A percentile compares a stretch with the other conserved stretches of the same genome.
Conservation (phyloP, 2,329 filamentous ascomycete species). For the Hypoxylon sp. region DNA sequence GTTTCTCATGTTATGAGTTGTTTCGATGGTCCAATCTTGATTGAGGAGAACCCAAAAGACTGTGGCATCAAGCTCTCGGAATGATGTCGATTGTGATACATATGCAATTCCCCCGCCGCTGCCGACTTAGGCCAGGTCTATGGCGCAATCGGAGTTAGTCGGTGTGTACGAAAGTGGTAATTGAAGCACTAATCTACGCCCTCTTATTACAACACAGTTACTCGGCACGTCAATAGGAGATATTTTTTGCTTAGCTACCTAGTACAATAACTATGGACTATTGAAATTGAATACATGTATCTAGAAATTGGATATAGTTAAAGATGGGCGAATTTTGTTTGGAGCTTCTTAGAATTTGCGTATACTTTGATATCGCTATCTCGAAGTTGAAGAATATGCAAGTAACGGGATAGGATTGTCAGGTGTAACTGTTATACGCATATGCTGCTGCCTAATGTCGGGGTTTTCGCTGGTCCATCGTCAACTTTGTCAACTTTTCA, state of each 20-base stretch:
- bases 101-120: conserved; percentile 32
- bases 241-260: background rate
- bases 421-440: background rate
- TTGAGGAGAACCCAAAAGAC: conserved; percentile 5
- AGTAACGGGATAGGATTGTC: background rate
- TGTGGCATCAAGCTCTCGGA: background rate
- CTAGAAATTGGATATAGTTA: background rate
- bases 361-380: background rate
- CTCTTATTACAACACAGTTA: conserved; percentile 1
- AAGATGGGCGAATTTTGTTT: background rate
- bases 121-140: conserved; percentile 33
- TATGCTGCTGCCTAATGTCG: background rate
- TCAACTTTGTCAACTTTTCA: background rate
- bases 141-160: conserved; percentile 41
- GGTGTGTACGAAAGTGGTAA: conserved; percentile 14
- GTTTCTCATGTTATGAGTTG: conserved; percentile 31
- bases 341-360: no score
- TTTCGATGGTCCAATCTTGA: background rate
- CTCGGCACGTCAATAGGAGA: background rate
- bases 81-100: conserved; percentile 16
- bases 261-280: background rate
- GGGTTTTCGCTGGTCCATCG: background rate
- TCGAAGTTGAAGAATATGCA: background rate
- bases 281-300: background rate
- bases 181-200: conserved; percentile 6